These are phyloP conservation scores for Candida chilensis DNA, from an alignment of 805 yeast species.

Conservation along the genomic window DNA sequence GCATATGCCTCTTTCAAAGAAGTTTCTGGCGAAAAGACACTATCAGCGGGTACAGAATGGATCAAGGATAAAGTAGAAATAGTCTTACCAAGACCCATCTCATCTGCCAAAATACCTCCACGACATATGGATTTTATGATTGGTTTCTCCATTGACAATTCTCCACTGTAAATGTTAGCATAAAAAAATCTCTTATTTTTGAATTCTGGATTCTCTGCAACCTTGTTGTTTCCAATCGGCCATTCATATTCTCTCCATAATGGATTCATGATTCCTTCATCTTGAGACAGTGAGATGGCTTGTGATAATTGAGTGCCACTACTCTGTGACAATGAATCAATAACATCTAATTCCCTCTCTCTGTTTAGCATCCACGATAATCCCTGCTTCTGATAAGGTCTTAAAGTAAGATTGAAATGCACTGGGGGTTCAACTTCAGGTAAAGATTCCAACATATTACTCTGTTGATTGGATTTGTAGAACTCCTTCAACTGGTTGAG, in stretches of 20 bases:
- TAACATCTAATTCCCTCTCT: slow-evolving; percentile 50
- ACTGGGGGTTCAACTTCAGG: slow-evolving; percentile 54
- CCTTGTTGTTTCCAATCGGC: slow-evolving; percentile 34
- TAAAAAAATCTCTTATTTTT: slow-evolving; percentile 37
- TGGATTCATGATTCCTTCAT: slow-evolving; percentile 64
- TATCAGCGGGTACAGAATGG: slow-evolving; percentile 53
- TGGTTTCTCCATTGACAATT: slow-evolving; percentile 63
- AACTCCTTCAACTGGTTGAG: slow-evolving; percentile 70
- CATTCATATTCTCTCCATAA: slow-evolving; percentile 74
- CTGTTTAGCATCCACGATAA: slow-evolving; percentile 84
- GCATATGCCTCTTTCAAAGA: slow-evolving; percentile 39
- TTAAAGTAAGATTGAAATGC: slow-evolving; percentile 47
- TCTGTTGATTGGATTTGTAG: slow-evolving; percentile 63
- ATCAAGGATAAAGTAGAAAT: slow-evolving; percentile 73
- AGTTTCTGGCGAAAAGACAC: slow-evolving; percentile 7
- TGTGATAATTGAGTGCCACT: slow-evolving; percentile 13
- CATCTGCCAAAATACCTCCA: slow-evolving; percentile 93
- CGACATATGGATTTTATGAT: slow-evolving; percentile 44
- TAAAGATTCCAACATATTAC: slow-evolving; percentile 41
- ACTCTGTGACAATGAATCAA: slow-evolving; percentile 20
- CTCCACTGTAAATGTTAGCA: slow-evolving; percentile 75
- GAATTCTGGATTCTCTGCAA: slow-evolving; percentile 1
- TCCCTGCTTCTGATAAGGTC: slow-evolving; percentile 81
- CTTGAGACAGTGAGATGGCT: slow-evolving; percentile 14
- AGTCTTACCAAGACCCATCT: slow-evolving; percentile 95